phyloP scores from a whole-genome alignment of 148 eudicot genomes.

The Rhododendron kiyosumense region DNA sequence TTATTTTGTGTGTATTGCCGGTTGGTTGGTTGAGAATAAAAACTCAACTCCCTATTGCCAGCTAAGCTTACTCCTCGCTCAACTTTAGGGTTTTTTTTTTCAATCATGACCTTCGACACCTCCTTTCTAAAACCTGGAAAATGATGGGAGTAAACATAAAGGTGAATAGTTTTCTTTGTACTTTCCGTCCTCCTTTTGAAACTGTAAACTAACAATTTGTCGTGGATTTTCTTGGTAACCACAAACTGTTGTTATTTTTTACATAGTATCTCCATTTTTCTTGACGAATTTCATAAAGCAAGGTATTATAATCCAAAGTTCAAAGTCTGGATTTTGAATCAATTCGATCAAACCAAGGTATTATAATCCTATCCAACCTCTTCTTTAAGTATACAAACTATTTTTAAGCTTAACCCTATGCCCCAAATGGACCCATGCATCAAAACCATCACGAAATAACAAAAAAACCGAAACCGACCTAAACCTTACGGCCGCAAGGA shows the following conservation, averaged over 20 bases:
- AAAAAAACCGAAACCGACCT: too few relatives aligned
- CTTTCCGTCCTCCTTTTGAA: neutral
- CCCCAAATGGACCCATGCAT: too few relatives aligned
- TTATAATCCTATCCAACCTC: too few relatives aligned
- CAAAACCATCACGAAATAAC: too few relatives aligned
- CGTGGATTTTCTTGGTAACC: neutral
- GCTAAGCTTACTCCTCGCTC: neutral
- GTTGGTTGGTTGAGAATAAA: neutral
- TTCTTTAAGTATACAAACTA: too few relatives aligned
- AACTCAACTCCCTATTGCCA: neutral
- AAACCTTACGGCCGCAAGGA: too few relatives aligned
- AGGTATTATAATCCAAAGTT: too few relatives aligned
- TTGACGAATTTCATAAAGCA: neutral
- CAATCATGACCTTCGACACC: neutral
- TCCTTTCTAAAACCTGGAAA: neutral
- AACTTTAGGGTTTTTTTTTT: neutral
- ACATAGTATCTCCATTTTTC: neutral
- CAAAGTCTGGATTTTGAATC: too few relatives aligned
- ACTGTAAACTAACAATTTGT: neutral
- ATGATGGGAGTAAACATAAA: neutral
- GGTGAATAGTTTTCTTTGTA: neutral
- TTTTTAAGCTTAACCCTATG: too few relatives aligned
- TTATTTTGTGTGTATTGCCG: neutral
- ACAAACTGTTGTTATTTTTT: neutral
- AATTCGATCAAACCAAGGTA: too few relatives aligned